A percentile compares a stretch with the other conserved stretches of the same genome.
Conservation (phyloP, 2,329 filamentous ascomycete genomes). For the Ascosphaera pollenicola region DNA sequence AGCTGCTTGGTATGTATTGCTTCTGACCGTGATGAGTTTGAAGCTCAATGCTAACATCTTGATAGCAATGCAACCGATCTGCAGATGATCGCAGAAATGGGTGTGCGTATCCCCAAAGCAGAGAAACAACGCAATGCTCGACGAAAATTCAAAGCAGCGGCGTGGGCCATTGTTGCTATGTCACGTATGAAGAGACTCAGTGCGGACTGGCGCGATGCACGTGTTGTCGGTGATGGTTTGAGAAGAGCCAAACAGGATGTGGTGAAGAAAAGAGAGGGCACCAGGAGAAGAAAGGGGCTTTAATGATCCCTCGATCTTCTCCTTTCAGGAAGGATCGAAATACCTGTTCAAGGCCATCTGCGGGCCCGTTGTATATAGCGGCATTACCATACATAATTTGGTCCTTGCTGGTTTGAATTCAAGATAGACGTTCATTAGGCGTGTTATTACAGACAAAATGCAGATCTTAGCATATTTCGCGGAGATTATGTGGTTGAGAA, state of each 20-base stretch:
- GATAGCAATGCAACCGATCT: conserved; percentile 80
- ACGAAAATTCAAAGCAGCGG: conserved; percentile 20
- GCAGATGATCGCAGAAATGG: conserved; percentile 64
- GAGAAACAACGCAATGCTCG: conserved; percentile 12
- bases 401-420: too few relatives aligned
- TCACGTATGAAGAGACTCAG: conserved; percentile 24
- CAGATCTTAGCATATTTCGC: too few relatives aligned
- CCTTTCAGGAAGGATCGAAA: too few relatives aligned
- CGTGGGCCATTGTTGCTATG: conserved; percentile 21
- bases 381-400: too few relatives aligned
- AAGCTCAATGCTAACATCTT: conserved; percentile 9
- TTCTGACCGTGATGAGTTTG: conserved; percentile 1
- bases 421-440: too few relatives aligned
- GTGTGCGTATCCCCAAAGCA: conserved; percentile 28
- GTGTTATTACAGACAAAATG: too few relatives aligned
- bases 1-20: conserved; percentile 50
- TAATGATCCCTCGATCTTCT: too few relatives aligned
- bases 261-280: conserved; percentile 15
- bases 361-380: too few relatives aligned
- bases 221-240: conserved; percentile 21
- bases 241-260: conserved; percentile 21
- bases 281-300: conserved; percentile 3
- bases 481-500: too few relatives aligned
- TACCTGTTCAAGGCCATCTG: too few relatives aligned
- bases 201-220: conserved; percentile 22